Conservation (phyloP, 768 basidiomycete species). For the Boletus insuetus region DNA sequence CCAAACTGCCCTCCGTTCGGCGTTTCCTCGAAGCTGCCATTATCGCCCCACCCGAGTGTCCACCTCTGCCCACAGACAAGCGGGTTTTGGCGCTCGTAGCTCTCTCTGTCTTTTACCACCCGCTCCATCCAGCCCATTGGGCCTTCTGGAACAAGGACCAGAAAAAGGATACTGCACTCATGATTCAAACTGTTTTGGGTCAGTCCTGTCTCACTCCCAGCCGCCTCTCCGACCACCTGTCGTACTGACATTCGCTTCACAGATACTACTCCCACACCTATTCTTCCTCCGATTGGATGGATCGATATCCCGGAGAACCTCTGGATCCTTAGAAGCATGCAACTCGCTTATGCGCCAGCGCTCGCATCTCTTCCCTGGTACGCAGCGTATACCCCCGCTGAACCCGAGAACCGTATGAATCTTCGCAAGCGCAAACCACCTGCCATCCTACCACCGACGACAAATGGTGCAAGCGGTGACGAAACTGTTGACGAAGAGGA, state of each 20-base stretch:
- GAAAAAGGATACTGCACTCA: conserved; percentile 46
- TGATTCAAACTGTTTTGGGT: conserved; percentile 56
- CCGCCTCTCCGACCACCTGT: background rate
- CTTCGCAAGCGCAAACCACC: conserved; percentile 33
- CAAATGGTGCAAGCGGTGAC: conserved; percentile 37
- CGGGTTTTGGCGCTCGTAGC: conserved; percentile 57
- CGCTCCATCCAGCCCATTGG: conserved; percentile 57
- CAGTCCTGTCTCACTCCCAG: conserved; percentile 26
- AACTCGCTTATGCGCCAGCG: conserved; percentile 25
- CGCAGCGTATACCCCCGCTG: conserved; percentile 28
- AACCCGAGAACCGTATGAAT: conserved; percentile 33
- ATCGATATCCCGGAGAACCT: conserved; percentile 33
- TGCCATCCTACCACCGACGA: conserved; percentile 12
- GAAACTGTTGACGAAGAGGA: conserved; percentile 32
- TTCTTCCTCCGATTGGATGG: conserved; percentile 36
- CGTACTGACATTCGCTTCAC: conserved; percentile 4
- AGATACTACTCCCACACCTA: conserved; percentile 32
- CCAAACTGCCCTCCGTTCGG: conserved; percentile 47
- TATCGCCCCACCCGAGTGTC: conserved; percentile 42
- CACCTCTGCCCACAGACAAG: conserved; percentile 36
- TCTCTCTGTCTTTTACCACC: conserved; percentile 54
- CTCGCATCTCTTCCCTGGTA: conserved; percentile 30
- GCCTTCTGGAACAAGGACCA: conserved; percentile 59
- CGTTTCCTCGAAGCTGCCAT: conserved; percentile 43
- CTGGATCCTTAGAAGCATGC: conserved; percentile 33